Evolutionary conservation across 2,329 filamentous ascomycete species (phyloP), one percentile per base, ranked within the genome.

Genomic region (Blumeria hordei): DNA sequence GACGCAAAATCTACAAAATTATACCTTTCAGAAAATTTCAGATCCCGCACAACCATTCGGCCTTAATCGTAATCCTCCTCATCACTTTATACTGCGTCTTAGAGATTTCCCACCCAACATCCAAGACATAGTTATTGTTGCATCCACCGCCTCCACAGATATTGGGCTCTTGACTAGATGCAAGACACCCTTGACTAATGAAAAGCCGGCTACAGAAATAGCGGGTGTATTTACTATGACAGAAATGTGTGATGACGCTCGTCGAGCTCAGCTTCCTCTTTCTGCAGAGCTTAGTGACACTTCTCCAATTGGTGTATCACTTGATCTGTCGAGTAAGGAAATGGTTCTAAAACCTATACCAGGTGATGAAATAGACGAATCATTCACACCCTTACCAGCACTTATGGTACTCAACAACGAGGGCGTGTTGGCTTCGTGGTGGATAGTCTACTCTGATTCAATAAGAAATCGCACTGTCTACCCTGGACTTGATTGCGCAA

Each of bases 391-490:
- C 11, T 69, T 96, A 8, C 92, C 92, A 6, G 86, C 81, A 10
- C 72, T 94, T 44, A 82, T 92, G 74, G 75, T 87, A 34, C 71
- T 98, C 14, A 96, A 93, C 57, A 82, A 94, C 60, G 86, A 95
- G 63, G 92, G 92, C 59, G 70, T 94, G 9, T 71, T 98, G 14
- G 80, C 78, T 49, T 76, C 80, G 11, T 98, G 90, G 88, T 95
- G 90, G 86, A 69, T 96, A 45, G 76, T 96, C 18, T 95, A 95
- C 68, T 78, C 83, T 37, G 87, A 93, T 44, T 88, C 90, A 1
- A 80, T 98, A 58, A 78, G 81, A 57, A 72, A 81, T 61, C 81
- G 81, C 3, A 78, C 77, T 6, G 76, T 78, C 0, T 96, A 88
- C 66, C 76, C 82, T 43, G 85, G 83, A 4, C 71, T 95, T 59